phyloP scores from a whole-genome alignment of 2,329 filamentous ascomycete species.

The Trichoderma sp. region DNA sequence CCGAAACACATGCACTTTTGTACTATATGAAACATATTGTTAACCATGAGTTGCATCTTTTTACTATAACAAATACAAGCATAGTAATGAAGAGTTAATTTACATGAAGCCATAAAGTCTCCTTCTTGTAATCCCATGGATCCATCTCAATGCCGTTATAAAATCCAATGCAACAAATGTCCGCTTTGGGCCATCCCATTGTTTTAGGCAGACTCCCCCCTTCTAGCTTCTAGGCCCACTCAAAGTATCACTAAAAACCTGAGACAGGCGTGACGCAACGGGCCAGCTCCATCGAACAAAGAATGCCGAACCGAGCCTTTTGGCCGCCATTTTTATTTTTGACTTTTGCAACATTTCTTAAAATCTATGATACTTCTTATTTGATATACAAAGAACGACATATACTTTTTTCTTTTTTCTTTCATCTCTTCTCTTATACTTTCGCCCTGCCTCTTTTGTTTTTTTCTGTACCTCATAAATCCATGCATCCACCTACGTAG shows the following conservation, averaged over 20 bases:
- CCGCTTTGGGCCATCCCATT: not conserved
- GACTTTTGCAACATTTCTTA: not conserved
- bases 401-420: not conserved
- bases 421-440: not conserved
- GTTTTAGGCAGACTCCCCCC: not conserved
- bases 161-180: not conserved
- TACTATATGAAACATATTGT: not conserved
- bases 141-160: not conserved
- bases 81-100: not conserved
- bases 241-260: not conserved
- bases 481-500: not conserved
- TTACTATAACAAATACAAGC: not conserved
- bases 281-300: not conserved
- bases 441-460: not conserved
- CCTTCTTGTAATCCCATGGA: too few species aligned
- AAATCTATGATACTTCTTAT: not conserved
- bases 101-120: not conserved
- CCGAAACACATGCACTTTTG: not conserved
- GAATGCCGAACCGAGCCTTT: not conserved
- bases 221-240: not conserved
- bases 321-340: not conserved
- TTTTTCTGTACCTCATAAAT: not conserved
- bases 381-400: not conserved
- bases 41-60: not conserved
- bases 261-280: conserved; percentile 6